Conservation (phyloP, 2,329 filamentous ascomycete genomes). For the Alternaria alternata region DNA sequence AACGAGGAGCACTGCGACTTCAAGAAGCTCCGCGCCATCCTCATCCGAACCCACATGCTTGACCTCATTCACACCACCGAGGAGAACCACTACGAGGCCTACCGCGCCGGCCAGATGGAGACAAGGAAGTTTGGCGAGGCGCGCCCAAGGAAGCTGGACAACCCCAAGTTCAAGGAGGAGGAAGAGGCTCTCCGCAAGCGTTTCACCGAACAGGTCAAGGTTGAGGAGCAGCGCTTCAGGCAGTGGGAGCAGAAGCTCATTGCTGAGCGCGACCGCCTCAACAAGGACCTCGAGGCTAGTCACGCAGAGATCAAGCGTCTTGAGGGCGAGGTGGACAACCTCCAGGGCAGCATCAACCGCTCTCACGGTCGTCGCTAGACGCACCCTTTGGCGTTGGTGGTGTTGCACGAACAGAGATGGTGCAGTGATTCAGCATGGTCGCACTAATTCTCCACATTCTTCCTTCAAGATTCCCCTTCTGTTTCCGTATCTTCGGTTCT, state of each 20-base stretch:
- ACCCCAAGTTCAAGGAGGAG: conserved; percentile 99
- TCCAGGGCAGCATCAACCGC: conserved; percentile 89
- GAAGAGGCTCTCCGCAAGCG: conserved; percentile 98
- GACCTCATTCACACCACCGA: conserved; percentile 99
- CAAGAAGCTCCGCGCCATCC: conserved; percentile 98
- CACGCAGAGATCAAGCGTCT: conserved; percentile 90
- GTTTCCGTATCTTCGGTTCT: conserved; percentile 34
- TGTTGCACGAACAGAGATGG: conserved; percentile 21
- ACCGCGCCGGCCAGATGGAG: conserved; percentile 99
- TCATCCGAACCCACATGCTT: conserved; percentile 99
- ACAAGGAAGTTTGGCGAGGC: conserved; percentile 99
- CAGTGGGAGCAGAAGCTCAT: conserved; percentile 99
- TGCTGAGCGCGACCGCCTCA: conserved; percentile 95
- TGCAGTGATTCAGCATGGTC: conserved; percentile 11
- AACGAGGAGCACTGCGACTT: conserved; percentile 99
- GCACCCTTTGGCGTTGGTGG: conserved; percentile 6
- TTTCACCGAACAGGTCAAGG: conserved; percentile 99
- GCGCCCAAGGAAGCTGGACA: conserved; percentile 95
- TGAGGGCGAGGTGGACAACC: conserved; percentile 89
- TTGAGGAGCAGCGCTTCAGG: conserved; percentile 98
- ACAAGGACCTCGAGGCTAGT: conserved; percentile 99
- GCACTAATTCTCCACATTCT: conserved; percentile 30
- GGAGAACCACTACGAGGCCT: conserved; percentile 98
- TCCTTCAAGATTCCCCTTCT: conserved; percentile 52
- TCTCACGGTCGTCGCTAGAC: conserved; percentile 88